Evolutionary conservation across 1,284 basidiomycete species (phyloP).

Genomic region (Butyriboletus appendiculatus): DNA sequence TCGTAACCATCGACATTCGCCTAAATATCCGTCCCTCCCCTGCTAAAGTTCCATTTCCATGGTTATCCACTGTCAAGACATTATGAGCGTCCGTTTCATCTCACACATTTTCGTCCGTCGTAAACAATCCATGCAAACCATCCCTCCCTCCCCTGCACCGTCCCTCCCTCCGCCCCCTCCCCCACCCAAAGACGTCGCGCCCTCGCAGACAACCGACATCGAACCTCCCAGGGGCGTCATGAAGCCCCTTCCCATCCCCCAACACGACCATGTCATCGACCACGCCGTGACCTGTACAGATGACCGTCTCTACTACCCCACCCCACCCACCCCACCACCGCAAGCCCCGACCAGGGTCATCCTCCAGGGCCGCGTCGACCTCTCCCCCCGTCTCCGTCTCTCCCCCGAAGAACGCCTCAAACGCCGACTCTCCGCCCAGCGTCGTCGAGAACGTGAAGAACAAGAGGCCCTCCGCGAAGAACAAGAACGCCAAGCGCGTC

Average conservation of each 20-base stretch:
- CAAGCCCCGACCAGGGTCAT: constrained; percentile 2
- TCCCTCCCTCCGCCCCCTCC: constrained; percentile 18
- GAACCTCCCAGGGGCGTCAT: background rate
- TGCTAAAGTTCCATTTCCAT: constrained; percentile 8
- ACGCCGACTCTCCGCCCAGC: constrained; percentile 41
- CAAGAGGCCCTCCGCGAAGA: constrained; percentile 50
- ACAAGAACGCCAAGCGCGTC: constrained; percentile 46
- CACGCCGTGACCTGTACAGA: background rate
- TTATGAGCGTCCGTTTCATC: constrained; percentile 18
- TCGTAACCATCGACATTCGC: constrained; percentile 4
- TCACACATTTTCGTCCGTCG: constrained; percentile 20
- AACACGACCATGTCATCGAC: constrained; percentile 12
- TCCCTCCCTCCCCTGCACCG: background rate
- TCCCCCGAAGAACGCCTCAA: constrained; percentile 46
- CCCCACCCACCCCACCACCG: constrained; percentile 7
- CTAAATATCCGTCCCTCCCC: background rate
- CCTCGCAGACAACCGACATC: background rate
- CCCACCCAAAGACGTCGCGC: constrained; percentile 26
- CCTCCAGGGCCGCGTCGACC: constrained; percentile 3
- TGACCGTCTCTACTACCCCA: constrained; percentile 1
- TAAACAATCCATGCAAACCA: constrained; percentile 5
- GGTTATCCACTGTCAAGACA: constrained; percentile 8
- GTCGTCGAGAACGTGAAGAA: constrained; percentile 50
- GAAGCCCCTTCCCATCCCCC: constrained; percentile 27
- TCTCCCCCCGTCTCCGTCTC: constrained; percentile 7